These are phyloP conservation scores for Priceomyces haplophilus DNA, from an alignment of 805 yeast genomes.

Conservation along the genomic window DNA sequence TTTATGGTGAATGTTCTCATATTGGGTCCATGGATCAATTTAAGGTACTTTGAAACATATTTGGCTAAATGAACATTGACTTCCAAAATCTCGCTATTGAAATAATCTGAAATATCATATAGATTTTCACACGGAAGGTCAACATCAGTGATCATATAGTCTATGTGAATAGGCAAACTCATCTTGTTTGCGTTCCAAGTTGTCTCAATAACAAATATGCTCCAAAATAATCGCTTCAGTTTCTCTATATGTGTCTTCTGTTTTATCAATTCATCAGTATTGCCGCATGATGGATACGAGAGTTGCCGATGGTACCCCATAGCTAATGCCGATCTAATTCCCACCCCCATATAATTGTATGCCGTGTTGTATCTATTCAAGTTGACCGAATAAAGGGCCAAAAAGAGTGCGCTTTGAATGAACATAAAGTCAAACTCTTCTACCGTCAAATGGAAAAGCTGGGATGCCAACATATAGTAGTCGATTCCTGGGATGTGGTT, in stretches of 20 bases:
- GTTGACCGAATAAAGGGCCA: conserved; percentile 38
- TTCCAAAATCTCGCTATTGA: conserved; percentile 29
- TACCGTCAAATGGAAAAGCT: conserved; percentile 29
- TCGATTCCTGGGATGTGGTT: conserved; percentile 30
- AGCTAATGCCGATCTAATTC: conserved; percentile 36
- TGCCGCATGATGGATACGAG: conserved; percentile 1
- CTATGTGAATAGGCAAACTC: conserved; percentile 39
- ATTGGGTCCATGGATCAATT: conserved; percentile 39
- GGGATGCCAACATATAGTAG: conserved; percentile 30
- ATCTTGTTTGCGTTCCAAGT: conserved; percentile 37
- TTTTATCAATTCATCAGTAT: not conserved
- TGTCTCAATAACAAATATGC: conserved; percentile 37
- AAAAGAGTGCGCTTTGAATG: conserved; percentile 32
- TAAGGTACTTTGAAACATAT: conserved; percentile 32
- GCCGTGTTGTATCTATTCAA: conserved; percentile 36
- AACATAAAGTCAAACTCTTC: conserved; percentile 30
- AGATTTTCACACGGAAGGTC: conserved; percentile 37
- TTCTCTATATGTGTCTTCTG: conserved; percentile 19
- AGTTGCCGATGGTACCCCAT: conserved; percentile 35
- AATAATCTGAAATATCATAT: conserved; percentile 26
- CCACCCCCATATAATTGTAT: conserved; percentile 39
- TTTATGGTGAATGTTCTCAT: conserved; percentile 37
- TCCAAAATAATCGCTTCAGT: conserved; percentile 41
- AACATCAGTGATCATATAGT: conserved; percentile 42
- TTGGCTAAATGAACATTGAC: conserved; percentile 39